Base-by-base conservation (phyloP, 768 basidiomycete species). In the Tricholoma hemisulphureum region DNA sequence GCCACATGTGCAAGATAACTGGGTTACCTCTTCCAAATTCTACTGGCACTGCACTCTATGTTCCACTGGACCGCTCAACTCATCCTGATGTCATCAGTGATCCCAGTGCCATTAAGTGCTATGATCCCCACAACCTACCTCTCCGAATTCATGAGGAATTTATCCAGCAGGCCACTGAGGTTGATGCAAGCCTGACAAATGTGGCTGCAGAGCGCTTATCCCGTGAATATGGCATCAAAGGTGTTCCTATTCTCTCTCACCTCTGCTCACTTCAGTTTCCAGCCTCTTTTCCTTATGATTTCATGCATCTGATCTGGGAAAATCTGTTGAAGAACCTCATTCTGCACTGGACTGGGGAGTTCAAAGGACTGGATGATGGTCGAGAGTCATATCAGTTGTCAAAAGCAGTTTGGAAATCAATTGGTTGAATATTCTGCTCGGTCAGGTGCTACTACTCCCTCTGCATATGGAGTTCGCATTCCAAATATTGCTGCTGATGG, bases 261-360 rank as follows among this genome's bases (percentile, higher is more conserved):
- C 67, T 80, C 1, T 45, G 59, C 1, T 77, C 75, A 0, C 59
- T 78, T 7, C 57, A 57, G 2, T 75, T 79, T 61, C 72, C 80
- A 2, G 1, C 6, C 1, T 75, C 73, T 0, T 74, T 79, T 31
- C 80, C 78, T 0, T 73, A 71, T 58, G 79, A 83, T 45, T 78
- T 80, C 63, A 81, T 82, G 76, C 80, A 83, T 50, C 66, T 78
- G 0, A 61, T 81, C 8, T 59, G 23, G 6, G 76, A 80, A 57
- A 81, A 81, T 54, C 50, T 77, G 3, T 49, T 77, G 28, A 64
- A 63, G 18, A 76, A 73, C 41, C 67, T 82, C 4, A 60, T 80
- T 11, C 35, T 59, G 2, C 64, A 76, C 1, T 80, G 76, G 75
- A 76, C 70, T 0, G 77, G 77, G 0, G 56, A 65, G 2, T 80